Conservation (phyloP, 2,329 filamentous ascomycete species). For the Pyricularia grisea region DNA sequence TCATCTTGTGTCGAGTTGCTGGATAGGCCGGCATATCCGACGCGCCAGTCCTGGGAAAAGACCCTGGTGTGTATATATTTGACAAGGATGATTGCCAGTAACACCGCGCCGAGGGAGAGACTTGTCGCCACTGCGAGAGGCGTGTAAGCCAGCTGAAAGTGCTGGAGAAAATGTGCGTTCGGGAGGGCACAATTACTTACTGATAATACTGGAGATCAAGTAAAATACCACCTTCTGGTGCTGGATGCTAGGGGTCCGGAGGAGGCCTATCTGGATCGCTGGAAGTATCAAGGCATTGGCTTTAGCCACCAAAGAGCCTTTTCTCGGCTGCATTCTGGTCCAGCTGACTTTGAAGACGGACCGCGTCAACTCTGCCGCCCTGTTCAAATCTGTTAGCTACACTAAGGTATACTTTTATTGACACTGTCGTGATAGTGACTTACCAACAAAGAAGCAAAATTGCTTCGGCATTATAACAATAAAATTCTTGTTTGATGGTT, state of each 20-base stretch:
- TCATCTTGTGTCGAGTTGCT: slow-evolving; percentile 2
- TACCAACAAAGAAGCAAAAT: slow-evolving; percentile 37
- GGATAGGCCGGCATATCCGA: slow-evolving; percentile 18
- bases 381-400: slow-evolving; percentile 7
- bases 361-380: slow-evolving; percentile 26
- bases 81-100: slow-evolving; percentile 27
- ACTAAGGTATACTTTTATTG: background rate
- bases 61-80: slow-evolving; percentile 29
- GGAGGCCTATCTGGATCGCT: slow-evolving; percentile 21
- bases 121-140: slow-evolving; percentile 24
- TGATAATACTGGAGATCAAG: slow-evolving; percentile 24
- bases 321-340: slow-evolving; percentile 13
- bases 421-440: background rate
- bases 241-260: slow-evolving; percentile 19
- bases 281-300: slow-evolving; percentile 25
- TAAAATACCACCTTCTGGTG: slow-evolving; percentile 19
- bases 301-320: slow-evolving; percentile 21
- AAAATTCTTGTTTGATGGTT: slow-evolving; percentile 32
- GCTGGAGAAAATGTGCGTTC: no score
- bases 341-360: slow-evolving; percentile 18
- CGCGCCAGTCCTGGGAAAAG: slow-evolving; percentile 20
- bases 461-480: slow-evolving; percentile 39
- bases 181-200: slow-evolving; percentile 18
- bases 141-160: background rate
- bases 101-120: slow-evolving; percentile 23